A percentile compares a stretch with the other conserved stretches of the same genome.
Evolutionary conservation across 495 filamentous ascomycete genomes (phyloP).

Genomic region (Lasiosphaeris hirsuta): DNA sequence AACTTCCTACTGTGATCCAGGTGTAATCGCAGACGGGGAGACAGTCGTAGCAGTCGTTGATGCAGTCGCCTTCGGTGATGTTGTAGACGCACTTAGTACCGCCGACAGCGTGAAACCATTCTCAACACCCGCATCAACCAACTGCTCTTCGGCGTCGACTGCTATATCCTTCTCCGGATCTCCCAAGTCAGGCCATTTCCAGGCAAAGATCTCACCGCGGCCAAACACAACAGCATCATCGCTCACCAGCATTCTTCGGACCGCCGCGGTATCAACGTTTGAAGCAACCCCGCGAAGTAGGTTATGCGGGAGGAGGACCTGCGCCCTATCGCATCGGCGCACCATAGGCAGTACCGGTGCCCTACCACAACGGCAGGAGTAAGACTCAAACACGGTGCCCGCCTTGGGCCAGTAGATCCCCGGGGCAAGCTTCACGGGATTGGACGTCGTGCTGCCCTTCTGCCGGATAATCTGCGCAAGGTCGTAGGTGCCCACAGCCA

Average conservation of each 20-base stretch:
- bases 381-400: not conserved
- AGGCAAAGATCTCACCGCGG: conserved; percentile 1
- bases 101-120: too few species aligned
- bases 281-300: not conserved
- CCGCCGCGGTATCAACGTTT: not conserved
- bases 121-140: too few species aligned
- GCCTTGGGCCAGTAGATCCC: conserved; percentile 4
- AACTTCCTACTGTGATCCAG: too few species aligned
- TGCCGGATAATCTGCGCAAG: conserved; percentile 3
- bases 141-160: too few species aligned
- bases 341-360: not conserved
- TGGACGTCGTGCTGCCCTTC: conserved; percentile 2
- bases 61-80: too few species aligned
- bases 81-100: too few species aligned
- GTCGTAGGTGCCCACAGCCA: conserved; percentile 8
- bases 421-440: conserved; percentile 3
- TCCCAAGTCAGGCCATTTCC: conserved; percentile 1
- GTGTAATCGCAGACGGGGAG: too few species aligned
- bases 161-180: not conserved
- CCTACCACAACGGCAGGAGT: not conserved
- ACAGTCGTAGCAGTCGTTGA: too few species aligned
- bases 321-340: not conserved
- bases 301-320: not conserved
- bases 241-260: not conserved
- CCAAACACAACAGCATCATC: conserved; percentile 6